Percentiles rank a stretch among this genome's conserved stretches.
phyloP scores from a whole-genome alignment of 176 grass and related monocot genomes.

The Dendrocalamus sinicus region DNA sequence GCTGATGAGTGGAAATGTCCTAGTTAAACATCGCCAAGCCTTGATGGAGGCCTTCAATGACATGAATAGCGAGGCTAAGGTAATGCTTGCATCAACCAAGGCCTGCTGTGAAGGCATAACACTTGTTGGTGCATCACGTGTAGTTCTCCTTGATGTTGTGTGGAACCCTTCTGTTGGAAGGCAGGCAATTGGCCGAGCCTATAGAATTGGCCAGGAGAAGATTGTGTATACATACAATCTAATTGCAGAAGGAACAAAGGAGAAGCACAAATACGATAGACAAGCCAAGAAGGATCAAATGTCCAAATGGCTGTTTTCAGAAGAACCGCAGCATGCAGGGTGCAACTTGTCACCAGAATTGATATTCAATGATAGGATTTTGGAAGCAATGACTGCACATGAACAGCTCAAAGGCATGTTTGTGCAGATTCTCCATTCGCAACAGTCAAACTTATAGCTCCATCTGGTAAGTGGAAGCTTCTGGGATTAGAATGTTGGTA shows the following conservation, averaged over 20 bases:
- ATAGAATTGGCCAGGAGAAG: slow-evolving; percentile 77
- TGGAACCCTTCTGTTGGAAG: slow-evolving; percentile 87
- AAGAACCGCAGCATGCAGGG: slow-evolving; percentile 15
- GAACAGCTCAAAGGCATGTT: slow-evolving; percentile 64
- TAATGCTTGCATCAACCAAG: slow-evolving; percentile 83
- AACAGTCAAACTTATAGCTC: slow-evolving; percentile 33
- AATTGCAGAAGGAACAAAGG: slow-evolving; percentile 69
- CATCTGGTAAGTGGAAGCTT: slow-evolving; percentile 39
- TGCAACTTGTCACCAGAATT: slow-evolving; percentile 35
- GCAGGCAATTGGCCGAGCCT: slow-evolving; percentile 89
- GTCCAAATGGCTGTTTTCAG: slow-evolving; percentile 75
- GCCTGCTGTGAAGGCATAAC: slow-evolving; percentile 87
- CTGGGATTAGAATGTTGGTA: neutral
- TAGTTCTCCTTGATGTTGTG: slow-evolving; percentile 88
- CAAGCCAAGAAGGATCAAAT: slow-evolving; percentile 78
- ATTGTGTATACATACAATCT: slow-evolving; percentile 85
- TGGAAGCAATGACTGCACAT: slow-evolving; percentile 65
- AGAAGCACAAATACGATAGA: slow-evolving; percentile 69
- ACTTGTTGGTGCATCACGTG: slow-evolving; percentile 77
- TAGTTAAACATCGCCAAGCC: slow-evolving; percentile 42
- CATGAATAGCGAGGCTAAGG: slow-evolving; percentile 63
- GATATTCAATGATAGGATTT: slow-evolving; percentile 58
- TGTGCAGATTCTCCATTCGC: slow-evolving; percentile 45
- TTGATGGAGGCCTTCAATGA: slow-evolving; percentile 78
- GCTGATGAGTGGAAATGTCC: slow-evolving; percentile 58